Base-by-base conservation (phyloP, 768 basidiomycete genomes). In the Suillus lakei region DNA sequence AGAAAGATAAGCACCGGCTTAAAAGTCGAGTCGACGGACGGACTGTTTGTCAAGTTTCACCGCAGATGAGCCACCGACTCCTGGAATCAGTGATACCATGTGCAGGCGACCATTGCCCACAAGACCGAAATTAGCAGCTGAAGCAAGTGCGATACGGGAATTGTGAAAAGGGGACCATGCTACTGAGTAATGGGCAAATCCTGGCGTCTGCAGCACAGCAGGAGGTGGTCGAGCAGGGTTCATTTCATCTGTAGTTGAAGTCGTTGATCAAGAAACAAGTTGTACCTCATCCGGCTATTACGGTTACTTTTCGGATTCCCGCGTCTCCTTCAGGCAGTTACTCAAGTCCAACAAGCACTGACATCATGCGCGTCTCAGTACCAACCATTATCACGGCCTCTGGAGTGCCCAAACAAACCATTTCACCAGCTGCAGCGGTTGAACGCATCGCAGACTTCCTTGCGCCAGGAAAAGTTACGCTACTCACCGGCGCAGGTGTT, bases 31-130 rank as follows among this genome's bases (percentile, higher is more conserved):
- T n/a, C 53, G 41, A 48, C 15, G 8, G 23, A 83, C 91, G 79
- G 77, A 91, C 91, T 85, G 80, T 80, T 91, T 91, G 71, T 93
- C 89, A 59, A 92, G 64, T 51, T 79, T 83, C 64, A 91, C 64
- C 30, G 68, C 74, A 30, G 82, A 78, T 28, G 76, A 60, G 16
- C 84, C 83, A 36, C 79, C 79, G 1, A 84, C 85, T 18, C 81
- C 83, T 32, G 84, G 80, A 30, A 75, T 77, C 26, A 88, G 77
- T 2, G 88, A 86, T 61, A 85, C 83, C 28, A 91, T 74, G 74
- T 91, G 91, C 50, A 98, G 74, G n/a, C 96, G 84, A 1, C 97
- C 97, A 77, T 98, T 98, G 30, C 97, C 97, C 38, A 98, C 92
- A 5, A 99, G 84, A 3, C 97, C 97, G 76, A 95, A 98, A 78